These are phyloP conservation scores for Larix sibirica DNA, from an alignment of 83 land plant genomes.

Conservation along the genomic window DNA sequence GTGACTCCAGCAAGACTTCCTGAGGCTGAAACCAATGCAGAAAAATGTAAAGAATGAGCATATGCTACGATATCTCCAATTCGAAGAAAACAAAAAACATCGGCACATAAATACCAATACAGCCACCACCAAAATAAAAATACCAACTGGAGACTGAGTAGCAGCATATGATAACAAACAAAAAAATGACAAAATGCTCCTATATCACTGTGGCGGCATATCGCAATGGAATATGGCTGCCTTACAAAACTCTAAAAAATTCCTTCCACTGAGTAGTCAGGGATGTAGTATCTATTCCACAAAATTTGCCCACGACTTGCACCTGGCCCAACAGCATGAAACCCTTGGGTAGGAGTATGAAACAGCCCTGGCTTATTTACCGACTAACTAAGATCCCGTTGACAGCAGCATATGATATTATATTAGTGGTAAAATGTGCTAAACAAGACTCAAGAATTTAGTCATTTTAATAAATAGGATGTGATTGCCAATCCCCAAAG, in stretches of 20 bases:
- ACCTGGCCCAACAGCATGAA: too few relatives aligned
- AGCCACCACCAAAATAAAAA: background rate
- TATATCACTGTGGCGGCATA: too few relatives aligned
- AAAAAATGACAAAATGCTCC: too few relatives aligned
- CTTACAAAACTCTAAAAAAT: too few relatives aligned
- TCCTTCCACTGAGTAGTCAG: too few relatives aligned
- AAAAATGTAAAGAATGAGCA: constrained; percentile 7
- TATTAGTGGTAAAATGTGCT: background rate
- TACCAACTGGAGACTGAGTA: background rate
- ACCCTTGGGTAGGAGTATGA: too few relatives aligned
- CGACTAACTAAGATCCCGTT: too few relatives aligned
- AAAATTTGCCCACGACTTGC: too few relatives aligned
- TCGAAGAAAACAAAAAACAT: background rate
- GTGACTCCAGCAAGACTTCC: constrained; percentile 39
- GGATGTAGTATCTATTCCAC: too few relatives aligned
- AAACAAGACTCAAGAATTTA: background rate
- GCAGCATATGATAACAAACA: too few relatives aligned
- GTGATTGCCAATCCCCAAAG: background rate
- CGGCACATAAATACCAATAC: background rate
- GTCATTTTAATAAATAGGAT: background rate
- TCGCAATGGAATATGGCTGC: too few relatives aligned
- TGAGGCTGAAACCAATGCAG: constrained; percentile 23
- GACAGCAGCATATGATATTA: background rate
- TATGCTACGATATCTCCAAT: background rate
- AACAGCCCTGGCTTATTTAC: too few relatives aligned